Base-by-base conservation (phyloP, 2,329 filamentous ascomycete genomes). In the Pseudopithomyces maydicus region DNA sequence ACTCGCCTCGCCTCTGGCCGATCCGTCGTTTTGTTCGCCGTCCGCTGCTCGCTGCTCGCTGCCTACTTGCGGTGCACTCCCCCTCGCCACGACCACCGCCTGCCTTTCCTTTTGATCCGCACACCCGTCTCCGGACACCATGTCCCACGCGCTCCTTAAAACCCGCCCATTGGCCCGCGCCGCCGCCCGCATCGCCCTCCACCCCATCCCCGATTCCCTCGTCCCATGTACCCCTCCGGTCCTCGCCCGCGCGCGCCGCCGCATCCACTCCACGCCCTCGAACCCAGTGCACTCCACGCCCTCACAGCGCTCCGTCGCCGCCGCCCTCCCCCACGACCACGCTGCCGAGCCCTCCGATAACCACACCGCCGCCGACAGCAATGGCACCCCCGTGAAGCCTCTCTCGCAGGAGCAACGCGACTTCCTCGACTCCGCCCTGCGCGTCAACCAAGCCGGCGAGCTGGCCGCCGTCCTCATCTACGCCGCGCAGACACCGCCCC, bases 401-500 rank as follows among this genome's bases (percentile, higher is more conserved):
- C 67, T 78, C 50, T 71, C 64, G 44, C 47, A 52, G 3, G 60
- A 69, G 17, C 76, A 78, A 55, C 63, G 64, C 23, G 57, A 62
- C 53, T 78, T 76, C 62, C 75, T 78, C 55, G 74, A 76, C 55
- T 71, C 72, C 35, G 76, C 76, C 11, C 87, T 98, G 29, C 92
- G 95, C 60, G 95, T 99, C 55, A 98, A 99, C 77, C 95, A 99
- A 79, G 92, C 95, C 22, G 95, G 95, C 72, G 95, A 99, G 79
- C 86, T 99, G n/a, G 95, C 95, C 53, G 95, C 95, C 29, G 94
- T 91, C 23, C 86, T 96, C 54, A 99, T 99, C 76, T 99, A 98
- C 80, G 88, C 87, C 1, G 88, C 91, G 1, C 95, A 99, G 77
- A 94, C 88, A 0, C 92, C 93, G 0, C 85, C 88, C n/a, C 80